These are phyloP conservation scores for Hydnomerulius pinastri DNA, from an alignment of 768 basidiomycete genomes.

Conservation along the genomic window DNA sequence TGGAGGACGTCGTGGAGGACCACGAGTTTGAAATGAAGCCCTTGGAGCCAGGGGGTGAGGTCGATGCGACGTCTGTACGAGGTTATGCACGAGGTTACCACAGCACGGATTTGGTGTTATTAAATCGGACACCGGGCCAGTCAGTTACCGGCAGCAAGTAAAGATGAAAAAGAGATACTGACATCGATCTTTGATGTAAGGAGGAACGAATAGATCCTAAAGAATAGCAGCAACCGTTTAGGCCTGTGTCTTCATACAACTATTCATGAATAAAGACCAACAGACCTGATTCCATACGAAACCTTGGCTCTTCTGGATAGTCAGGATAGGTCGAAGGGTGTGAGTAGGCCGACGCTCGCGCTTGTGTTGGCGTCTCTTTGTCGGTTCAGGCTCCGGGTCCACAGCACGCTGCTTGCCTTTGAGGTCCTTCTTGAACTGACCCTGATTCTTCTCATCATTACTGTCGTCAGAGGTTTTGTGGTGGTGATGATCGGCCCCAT, in stretches of 20 bases:
- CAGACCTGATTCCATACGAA: slow-evolving; percentile 91
- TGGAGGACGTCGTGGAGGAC: slow-evolving; percentile 64
- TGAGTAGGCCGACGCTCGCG: slow-evolving; percentile 60
- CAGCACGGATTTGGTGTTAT: too few relatives aligned
- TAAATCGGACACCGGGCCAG: too few relatives aligned
- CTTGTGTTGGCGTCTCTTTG: slow-evolving; percentile 48
- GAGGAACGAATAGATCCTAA: slow-evolving; percentile 84
- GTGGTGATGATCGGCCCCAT: slow-evolving; percentile 34
- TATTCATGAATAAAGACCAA: slow-evolving; percentile 1
- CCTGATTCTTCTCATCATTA: slow-evolving; percentile 37
- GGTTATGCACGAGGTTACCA: background rate
- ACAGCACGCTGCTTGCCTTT: slow-evolving; percentile 84
- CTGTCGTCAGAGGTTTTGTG: background rate
- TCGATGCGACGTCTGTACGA: slow-evolving; percentile 72
- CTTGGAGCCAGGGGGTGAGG: slow-evolving; percentile 71
- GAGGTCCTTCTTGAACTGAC: slow-evolving; percentile 55
- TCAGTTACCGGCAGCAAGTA: slow-evolving; percentile 4
- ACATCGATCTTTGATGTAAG: slow-evolving; percentile 92
- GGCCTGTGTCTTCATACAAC: background rate
- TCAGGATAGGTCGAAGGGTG: slow-evolving; percentile 78
- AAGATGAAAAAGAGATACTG: slow-evolving; percentile 38
- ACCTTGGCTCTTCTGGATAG: slow-evolving; percentile 84
- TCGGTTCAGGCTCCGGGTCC: slow-evolving; percentile 60
- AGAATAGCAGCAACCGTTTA: background rate
- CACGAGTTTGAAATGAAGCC: slow-evolving; percentile 69